A percentile compares a stretch with the other conserved stretches of the same genome.
phyloP scores from a whole-genome alignment of 371 early-diverging fungal genomes.

The Blakeslea trispora region DNA sequence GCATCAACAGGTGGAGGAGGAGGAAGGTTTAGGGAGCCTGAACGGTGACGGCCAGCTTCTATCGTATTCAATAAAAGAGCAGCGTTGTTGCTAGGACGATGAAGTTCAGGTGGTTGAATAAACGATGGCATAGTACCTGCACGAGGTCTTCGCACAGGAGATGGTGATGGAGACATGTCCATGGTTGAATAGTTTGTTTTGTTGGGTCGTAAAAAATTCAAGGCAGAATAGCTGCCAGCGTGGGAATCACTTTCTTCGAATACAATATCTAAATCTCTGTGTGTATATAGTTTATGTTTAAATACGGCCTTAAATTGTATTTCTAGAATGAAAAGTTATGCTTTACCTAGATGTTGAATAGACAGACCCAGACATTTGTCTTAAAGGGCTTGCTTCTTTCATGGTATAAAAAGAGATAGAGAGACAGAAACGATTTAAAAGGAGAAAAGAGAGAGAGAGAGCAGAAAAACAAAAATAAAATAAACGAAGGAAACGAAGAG shows the following conservation, averaged over 20 bases:
- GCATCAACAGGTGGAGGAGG: constrained; percentile 57
- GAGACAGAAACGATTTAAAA: constrained; percentile 6
- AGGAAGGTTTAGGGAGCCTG: constrained; percentile 66
- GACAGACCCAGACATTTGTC: constrained; percentile 27
- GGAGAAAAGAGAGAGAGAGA: constrained; percentile 1
- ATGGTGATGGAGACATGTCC: constrained; percentile 10
- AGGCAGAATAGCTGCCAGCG: constrained; percentile 17
- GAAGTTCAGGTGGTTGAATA: constrained; percentile 53
- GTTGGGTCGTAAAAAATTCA: constrained; percentile 33
- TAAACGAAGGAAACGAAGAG: background rate
- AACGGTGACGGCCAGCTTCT: constrained; percentile 51
- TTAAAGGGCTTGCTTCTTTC: constrained; percentile 27
- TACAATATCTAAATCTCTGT: constrained; percentile 46
- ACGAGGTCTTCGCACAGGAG: constrained; percentile 58
- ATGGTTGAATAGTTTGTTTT: constrained; percentile 19
- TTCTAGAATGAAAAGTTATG: too few relatives aligned
- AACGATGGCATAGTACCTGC: constrained; percentile 82
- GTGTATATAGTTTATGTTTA: too few relatives aligned
- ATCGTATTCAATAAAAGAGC: constrained; percentile 45
- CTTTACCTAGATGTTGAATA: constrained; percentile 21
- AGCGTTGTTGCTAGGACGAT: constrained; percentile 46
- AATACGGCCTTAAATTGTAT: too few relatives aligned
- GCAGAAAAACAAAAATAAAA: constrained; percentile 6
- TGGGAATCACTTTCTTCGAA: constrained; percentile 41
- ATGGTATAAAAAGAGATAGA: constrained; percentile 13